Conservation (phyloP, 1,284 basidiomycete species). For the Cryptococcus jaspeensis region DNA sequence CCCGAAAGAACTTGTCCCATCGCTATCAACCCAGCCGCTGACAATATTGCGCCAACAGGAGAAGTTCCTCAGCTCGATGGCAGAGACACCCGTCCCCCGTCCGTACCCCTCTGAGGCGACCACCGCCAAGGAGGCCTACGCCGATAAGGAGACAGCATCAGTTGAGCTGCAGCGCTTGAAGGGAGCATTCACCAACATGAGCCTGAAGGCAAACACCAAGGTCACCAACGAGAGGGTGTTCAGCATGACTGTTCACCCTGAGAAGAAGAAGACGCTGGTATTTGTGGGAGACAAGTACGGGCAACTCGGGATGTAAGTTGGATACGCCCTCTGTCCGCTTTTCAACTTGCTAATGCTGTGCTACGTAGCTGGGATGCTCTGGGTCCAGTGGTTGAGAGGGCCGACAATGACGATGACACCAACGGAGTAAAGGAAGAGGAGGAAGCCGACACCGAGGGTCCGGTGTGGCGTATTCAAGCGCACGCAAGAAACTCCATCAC, state of each 20-base stretch:
- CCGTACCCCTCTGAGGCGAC: neutral
- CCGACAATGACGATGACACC: conserved; percentile 35
- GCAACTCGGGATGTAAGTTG: conserved; percentile 50
- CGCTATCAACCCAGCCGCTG: too few species aligned
- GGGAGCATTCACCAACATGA: conserved; percentile 37
- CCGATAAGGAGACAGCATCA: conserved; percentile 17
- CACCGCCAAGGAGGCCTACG: conserved; percentile 20
- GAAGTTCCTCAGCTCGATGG: conserved; percentile 9
- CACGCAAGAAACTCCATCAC: conserved; percentile 49
- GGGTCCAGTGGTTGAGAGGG: conserved; percentile 23
- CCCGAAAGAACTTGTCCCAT: too few species aligned
- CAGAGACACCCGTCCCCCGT: conserved; percentile 7
- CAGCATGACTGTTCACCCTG: conserved; percentile 53
- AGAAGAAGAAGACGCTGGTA: conserved; percentile 49
- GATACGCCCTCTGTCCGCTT: neutral
- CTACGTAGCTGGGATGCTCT: conserved; percentile 43
- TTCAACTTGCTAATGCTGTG: conserved; percentile 3
- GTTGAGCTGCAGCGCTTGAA: conserved; percentile 33
- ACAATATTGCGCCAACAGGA: conserved; percentile 7
- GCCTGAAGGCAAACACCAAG: conserved; percentile 44
- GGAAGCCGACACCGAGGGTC: conserved; percentile 34
- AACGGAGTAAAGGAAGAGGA: conserved; percentile 23
- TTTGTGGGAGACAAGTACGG: conserved; percentile 54
- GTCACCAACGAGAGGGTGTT: conserved; percentile 53
- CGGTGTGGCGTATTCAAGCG: conserved; percentile 51